phyloP scores from a whole-genome alignment of 345 rosid species.

The Turnera subulata region DNA sequence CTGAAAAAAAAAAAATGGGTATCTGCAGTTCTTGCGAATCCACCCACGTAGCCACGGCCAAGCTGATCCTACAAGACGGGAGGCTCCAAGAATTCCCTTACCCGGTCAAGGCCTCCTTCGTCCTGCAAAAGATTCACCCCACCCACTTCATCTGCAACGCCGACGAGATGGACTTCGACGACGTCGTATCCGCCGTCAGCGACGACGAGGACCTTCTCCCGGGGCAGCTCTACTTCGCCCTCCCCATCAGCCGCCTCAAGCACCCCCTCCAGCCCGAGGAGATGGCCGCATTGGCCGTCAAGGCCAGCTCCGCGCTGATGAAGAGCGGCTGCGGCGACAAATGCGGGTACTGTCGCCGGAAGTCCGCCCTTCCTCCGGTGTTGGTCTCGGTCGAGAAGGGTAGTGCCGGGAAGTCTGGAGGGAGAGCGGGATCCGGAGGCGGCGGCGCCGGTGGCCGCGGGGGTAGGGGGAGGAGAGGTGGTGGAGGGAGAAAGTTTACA shows the following conservation, averaged over 20 bases:
- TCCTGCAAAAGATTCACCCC: slow-evolving; percentile 52
- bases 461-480: slow-evolving; percentile 1
- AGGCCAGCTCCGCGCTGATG: slow-evolving; percentile 87
- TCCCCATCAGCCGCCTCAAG: slow-evolving; percentile 59
- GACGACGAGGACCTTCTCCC: slow-evolving; percentile 77
- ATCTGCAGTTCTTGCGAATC: slow-evolving; percentile 81
- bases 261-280: slow-evolving; percentile 70
- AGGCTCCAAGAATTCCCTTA: slow-evolving; percentile 66
- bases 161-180: slow-evolving; percentile 94
- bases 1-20: slow-evolving; percentile 53
- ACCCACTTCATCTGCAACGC: slow-evolving; percentile 81
- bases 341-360: slow-evolving; percentile 44
- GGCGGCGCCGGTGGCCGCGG: slow-evolving; percentile 26
- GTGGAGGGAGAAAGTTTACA: slow-evolving; percentile 38
- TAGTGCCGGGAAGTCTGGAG: slow-evolving; percentile 5
- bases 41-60: slow-evolving; percentile 65
- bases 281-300: slow-evolving; percentile 98
- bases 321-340: slow-evolving; percentile 33
- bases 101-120: slow-evolving; percentile 71
- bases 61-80: slow-evolving; percentile 76
- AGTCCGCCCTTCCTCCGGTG: slow-evolving; percentile 27
- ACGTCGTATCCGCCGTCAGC: slow-evolving; percentile 51
- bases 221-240: slow-evolving; percentile 81
- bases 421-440: slow-evolving; percentile 12
- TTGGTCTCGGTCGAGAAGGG: slow-evolving; percentile 23